Evolutionary conservation across 2,329 filamentous ascomycete genomes (phyloP).

Genomic region (Lomentospora prolificans): DNA sequence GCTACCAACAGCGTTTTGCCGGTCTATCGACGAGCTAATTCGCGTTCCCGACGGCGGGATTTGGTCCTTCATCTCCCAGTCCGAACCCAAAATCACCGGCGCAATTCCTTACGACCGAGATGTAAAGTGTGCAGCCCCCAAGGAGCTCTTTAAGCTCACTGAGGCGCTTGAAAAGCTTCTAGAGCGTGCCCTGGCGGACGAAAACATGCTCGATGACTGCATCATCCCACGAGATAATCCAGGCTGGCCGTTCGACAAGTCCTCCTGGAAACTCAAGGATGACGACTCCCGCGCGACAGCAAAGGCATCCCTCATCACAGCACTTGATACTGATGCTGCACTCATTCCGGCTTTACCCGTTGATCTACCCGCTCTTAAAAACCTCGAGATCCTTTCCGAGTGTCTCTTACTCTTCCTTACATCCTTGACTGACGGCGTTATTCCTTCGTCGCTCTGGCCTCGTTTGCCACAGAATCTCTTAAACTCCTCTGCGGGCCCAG

Average conservation of each 20-base stretch:
- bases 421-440: conserved; percentile 68
- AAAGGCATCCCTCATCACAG: conserved; percentile 41
- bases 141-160: conserved; percentile 82
- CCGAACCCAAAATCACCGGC: conserved; percentile 27
- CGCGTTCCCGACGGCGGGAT: conserved; percentile 75
- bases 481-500: conserved; percentile 16
- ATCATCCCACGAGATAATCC: conserved; percentile 38
- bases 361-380: conserved; percentile 53
- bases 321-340: conserved; percentile 60
- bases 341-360: conserved; percentile 52
- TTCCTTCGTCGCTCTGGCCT: conserved; percentile 61
- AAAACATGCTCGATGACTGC: conserved; percentile 49
- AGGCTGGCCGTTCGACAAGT: conserved; percentile 51
- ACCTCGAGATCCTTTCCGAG: conserved; percentile 65
- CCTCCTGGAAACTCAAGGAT: conserved; percentile 20
- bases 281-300: conserved; percentile 11
- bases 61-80: conserved; percentile 34
- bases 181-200: conserved; percentile 49
- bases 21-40: conserved; percentile 81
- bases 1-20: conserved; percentile 73
- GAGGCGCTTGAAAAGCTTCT: conserved; percentile 58
- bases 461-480: conserved; percentile 55
- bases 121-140: conserved; percentile 70
- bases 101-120: conserved; percentile 46
- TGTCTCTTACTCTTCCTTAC: conserved; percentile 64